Conservation (phyloP, 1,284 basidiomycete genomes). For the Cerioporus squamosus region DNA sequence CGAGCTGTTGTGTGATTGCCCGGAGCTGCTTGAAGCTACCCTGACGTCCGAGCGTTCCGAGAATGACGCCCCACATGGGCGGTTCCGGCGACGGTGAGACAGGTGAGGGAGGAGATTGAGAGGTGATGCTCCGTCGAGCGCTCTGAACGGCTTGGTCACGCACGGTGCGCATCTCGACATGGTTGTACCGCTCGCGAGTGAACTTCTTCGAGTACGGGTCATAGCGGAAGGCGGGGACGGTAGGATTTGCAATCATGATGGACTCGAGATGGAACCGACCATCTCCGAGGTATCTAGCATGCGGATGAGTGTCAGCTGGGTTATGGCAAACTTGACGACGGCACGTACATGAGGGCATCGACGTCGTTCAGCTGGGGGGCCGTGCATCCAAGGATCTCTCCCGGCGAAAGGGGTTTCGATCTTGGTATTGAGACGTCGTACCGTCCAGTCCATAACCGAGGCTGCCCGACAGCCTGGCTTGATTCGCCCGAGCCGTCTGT, state of each 20-base stretch:
- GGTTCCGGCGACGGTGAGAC: slow-evolving; percentile 19
- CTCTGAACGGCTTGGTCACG: slow-evolving; percentile 80
- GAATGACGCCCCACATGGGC: slow-evolving; percentile 87
- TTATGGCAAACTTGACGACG: not conserved
- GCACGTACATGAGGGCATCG: slow-evolving; percentile 80
- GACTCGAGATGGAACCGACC: slow-evolving; percentile 98
- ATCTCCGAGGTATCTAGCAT: slow-evolving; percentile 86
- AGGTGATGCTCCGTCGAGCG: slow-evolving; percentile 68
- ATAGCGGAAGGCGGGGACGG: slow-evolving; percentile 96
- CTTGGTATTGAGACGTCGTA: slow-evolving; percentile 89
- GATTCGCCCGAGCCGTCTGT: slow-evolving; percentile 1
- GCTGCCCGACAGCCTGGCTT: slow-evolving; percentile 10
- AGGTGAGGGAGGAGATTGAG: slow-evolving; percentile 9
- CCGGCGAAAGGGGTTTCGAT: slow-evolving; percentile 92
- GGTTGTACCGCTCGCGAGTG: slow-evolving; percentile 92
- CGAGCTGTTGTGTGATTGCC: slow-evolving; percentile 78
- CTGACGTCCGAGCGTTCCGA: slow-evolving; percentile 95
- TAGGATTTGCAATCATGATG: slow-evolving; percentile 99
- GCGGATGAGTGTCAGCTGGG: not conserved
- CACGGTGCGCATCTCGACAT: slow-evolving; percentile 82
- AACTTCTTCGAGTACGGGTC: slow-evolving; percentile 99
- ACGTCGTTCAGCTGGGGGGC: slow-evolving; percentile 83
- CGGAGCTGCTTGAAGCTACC: slow-evolving; percentile 90
- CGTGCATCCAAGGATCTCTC: slow-evolving; percentile 97
- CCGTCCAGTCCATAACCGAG: slow-evolving; percentile 57